These are phyloP conservation scores for Cercospora citrullina DNA, from an alignment of 2,329 filamentous ascomycete species.

Conservation along the genomic window DNA sequence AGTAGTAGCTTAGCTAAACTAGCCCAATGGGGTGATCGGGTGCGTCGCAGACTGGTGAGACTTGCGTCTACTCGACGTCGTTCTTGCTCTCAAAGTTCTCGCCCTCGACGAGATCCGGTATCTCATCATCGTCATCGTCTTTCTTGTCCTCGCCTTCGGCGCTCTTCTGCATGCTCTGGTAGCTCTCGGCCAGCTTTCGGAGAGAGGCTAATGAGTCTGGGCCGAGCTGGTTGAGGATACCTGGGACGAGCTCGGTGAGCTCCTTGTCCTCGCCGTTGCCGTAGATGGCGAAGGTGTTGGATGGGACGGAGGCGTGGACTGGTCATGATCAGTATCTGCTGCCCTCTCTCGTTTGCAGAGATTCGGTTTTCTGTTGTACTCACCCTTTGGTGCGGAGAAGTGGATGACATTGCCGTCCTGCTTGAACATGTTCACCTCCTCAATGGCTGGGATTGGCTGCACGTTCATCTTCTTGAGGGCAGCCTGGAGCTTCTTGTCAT, in stretches of 20 bases:
- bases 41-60: neutral
- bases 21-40: neutral
- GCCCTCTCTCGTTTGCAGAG: neutral
- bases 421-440: slow-evolving; percentile 99
- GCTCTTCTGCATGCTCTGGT: slow-evolving; percentile 98
- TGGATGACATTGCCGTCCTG: slow-evolving; percentile 99
- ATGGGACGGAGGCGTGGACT: slow-evolving; percentile 96
- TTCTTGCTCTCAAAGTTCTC: slow-evolving; percentile 92
- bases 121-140: slow-evolving; percentile 79
- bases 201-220: slow-evolving; percentile 97
- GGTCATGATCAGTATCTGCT: slow-evolving; percentile 13
- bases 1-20: neutral
- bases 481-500: slow-evolving; percentile 99
- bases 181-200: slow-evolving; percentile 97
- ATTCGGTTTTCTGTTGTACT: slow-evolving; percentile 39
- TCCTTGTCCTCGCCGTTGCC: slow-evolving; percentile 99
- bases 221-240: slow-evolving; percentile 99
- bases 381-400: slow-evolving; percentile 97
- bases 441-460: slow-evolving; percentile 98
- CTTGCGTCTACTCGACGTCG: slow-evolving; percentile 73
- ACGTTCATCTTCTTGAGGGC: slow-evolving; percentile 99
- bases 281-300: slow-evolving; percentile 99
- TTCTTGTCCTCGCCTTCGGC: slow-evolving; percentile 71
- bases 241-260: slow-evolving; percentile 97
- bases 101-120: slow-evolving; percentile 93